Base-by-base conservation (phyloP, 2,329 filamentous ascomycete species). In the Aspergillaceae sp. region DNA sequence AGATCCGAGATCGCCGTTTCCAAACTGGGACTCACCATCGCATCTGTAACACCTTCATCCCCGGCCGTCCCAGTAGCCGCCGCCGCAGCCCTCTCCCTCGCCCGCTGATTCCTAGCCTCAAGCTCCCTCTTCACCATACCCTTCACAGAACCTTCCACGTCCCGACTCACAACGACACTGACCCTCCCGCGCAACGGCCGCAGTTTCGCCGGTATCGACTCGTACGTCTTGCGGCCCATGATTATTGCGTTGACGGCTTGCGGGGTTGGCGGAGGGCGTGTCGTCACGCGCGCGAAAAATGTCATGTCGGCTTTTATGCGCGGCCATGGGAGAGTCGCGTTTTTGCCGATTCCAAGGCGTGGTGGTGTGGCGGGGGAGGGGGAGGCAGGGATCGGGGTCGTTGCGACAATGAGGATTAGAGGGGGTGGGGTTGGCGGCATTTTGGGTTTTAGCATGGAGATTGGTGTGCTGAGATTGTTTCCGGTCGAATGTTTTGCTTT, bases 211-310 rank as follows among this genome's bases (percentile, higher is more conserved):
- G 92, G 91, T 49, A 98, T 91, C 53, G 83, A 88, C 44, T 94
- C 88, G 84, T 91, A 98, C 0, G 92, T 98, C 69, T 94, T 96
- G 61, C 92, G 86, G 49, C 92, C 92, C 92, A 98, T 98, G 56
- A 98, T 84, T 43, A 97, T 87, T 11, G 87, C 86, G 65, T 90
- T 91, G 1, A 58, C 61, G 28, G 44, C 55, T 2, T 51, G 53
- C 30, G 30, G 30, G 0, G 58, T 45, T 3, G 49, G 48, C 0
- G 64, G 60, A 3, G 64, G 50, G 10, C 83, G 80, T 57, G 86
- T 88, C 3, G 91, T 97, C 36, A 95, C 84, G 48, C 90, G 83
- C 11, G 88, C 86, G 66, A 98, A 98, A 66, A 95, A 97, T 35
- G 82, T 82, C 88, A 98, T 95, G 69, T 98, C 92, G 52, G 85